Percentiles rank a stretch among this genome's conserved stretches.
Evolutionary conservation across 106 monocot genomes (phyloP).

Genomic region (Alisma plantagoaquatica): DNA sequence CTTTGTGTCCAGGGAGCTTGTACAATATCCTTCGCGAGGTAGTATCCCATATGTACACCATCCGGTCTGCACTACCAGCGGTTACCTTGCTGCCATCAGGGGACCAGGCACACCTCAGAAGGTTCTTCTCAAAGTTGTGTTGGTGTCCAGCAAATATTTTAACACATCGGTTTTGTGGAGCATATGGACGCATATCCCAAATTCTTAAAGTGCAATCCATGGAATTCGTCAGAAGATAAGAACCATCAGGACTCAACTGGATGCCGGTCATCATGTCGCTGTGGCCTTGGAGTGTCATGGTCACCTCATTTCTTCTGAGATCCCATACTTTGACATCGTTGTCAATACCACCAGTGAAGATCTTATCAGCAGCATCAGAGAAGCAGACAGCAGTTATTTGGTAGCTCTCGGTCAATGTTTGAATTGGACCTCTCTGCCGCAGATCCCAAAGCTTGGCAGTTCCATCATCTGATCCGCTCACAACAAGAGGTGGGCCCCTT

Average conservation of each 20-base stretch:
- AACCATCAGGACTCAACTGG: slow-evolving; percentile 98
- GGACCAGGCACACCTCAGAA: slow-evolving; percentile 84
- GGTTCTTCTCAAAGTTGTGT: slow-evolving; percentile 96
- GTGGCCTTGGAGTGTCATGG: slow-evolving; percentile 82
- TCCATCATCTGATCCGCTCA: slow-evolving; percentile 94
- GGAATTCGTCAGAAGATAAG: slow-evolving; percentile 87
- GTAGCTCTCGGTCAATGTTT: slow-evolving; percentile 81
- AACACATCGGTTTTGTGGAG: slow-evolving; percentile 88
- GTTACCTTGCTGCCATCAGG: slow-evolving; percentile 91
- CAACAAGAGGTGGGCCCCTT: slow-evolving; percentile 73
- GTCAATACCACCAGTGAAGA: slow-evolving; percentile 81
- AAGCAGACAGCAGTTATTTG: slow-evolving; percentile 90
- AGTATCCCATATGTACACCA: slow-evolving; percentile 99
- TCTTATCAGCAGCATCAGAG: slow-evolving; percentile 88
- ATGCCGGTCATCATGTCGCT: slow-evolving; percentile 91
- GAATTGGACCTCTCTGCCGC: slow-evolving; percentile 71
- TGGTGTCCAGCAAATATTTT: slow-evolving; percentile 96
- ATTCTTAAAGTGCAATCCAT: slow-evolving; percentile 92
- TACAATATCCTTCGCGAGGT: slow-evolving; percentile 86
- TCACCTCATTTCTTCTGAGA: slow-evolving; percentile 69
- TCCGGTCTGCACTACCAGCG: slow-evolving; percentile 88
- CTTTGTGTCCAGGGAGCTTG: slow-evolving; percentile 95
- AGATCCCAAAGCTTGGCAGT: slow-evolving; percentile 98
- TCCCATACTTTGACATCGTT: slow-evolving; percentile 98
- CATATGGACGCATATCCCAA: slow-evolving; percentile 99